A percentile compares a stretch with the other conserved stretches of the same genome.
phyloP scores from a whole-genome alignment of 805 yeast species.

The Candida endomychidarum region DNA sequence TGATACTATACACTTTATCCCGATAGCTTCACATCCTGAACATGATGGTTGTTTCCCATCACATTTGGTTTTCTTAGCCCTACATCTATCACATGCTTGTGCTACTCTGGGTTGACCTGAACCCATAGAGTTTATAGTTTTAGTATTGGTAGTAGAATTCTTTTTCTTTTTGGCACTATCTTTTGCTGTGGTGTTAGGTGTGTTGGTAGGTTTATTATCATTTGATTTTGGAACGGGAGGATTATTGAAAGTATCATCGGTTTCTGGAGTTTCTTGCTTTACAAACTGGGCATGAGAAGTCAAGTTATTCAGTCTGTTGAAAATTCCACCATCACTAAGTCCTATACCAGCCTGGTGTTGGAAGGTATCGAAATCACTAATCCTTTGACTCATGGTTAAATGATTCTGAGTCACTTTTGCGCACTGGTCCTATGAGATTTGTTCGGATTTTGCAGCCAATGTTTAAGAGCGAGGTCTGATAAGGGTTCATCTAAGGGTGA shows the following conservation, averaged over 20 bases:
- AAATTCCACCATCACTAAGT: background rate
- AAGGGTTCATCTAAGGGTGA: too few species aligned
- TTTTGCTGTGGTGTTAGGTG: conserved; percentile 2
- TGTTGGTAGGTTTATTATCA: background rate
- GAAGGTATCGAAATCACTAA: background rate
- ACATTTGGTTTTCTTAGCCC: conserved; percentile 77
- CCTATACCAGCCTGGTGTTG: background rate
- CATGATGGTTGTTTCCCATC: conserved; percentile 73
- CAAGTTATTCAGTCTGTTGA: background rate
- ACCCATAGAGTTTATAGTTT: conserved; percentile 68
- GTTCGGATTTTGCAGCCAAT: conserved; percentile 3
- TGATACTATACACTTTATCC: conserved; percentile 84
- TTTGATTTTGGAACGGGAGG: background rate
- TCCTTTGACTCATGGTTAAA: background rate
- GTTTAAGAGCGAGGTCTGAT: too few species aligned
- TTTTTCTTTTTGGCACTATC: conserved; percentile 2
- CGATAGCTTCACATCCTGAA: conserved; percentile 79
- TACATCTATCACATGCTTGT: conserved; percentile 89
- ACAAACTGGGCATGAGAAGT: background rate
- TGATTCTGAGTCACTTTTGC: conserved; percentile 5
- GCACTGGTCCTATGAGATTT: background rate
- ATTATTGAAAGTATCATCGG: background rate
- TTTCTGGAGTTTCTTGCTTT: conserved; percentile 1
- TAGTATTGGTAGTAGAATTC: conserved; percentile 22
- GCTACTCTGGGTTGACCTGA: conserved; percentile 68